Base-by-base conservation (phyloP, 768 basidiomycete genomes). In the Amanita pallidorosea region DNA sequence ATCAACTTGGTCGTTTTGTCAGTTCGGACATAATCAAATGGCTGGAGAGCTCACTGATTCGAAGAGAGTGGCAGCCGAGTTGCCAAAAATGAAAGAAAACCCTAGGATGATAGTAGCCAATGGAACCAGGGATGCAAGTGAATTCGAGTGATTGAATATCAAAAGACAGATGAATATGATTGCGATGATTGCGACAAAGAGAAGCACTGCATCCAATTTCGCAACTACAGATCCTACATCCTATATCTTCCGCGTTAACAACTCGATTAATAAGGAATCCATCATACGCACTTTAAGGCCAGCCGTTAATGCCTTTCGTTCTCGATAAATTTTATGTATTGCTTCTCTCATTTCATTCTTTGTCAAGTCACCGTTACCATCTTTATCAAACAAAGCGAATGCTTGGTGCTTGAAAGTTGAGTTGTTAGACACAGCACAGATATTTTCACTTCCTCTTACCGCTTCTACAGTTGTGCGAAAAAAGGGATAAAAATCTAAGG, bases 71-170 rank as follows among this genome's bases (percentile, higher is more conserved):
- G 84, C 81, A 1, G 88, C 88, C 2, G 87, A 85, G 63, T 88
- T 79, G 2, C 88, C 87, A 54, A 90, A 90, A 53, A 90, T 79
- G 68, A 90, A 90, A 11, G 85, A 88, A 60, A 90, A 88, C 3
- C 87, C 88, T 41, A 89, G 77, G 53, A 88, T 77, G 55, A 88
- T 77, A 1, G 87, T 86, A 2, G 85, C 86, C 34, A 89, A 72
- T 8, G 86, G 88, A 11, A 88, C 85, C 31, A 90, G 73, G 0
- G 86, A 88, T 8, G 78, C 70, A 25, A 89, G 56, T 0, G 86
- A 84, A 53, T 85, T 70, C 33, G 64, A 66, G 15, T 71, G 73
- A 56, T 85, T 81, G 73, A 90, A 87, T 56, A 89, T 84, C 53
- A 90, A 77, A 52, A 89, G 65, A 58, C 76, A 85, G 40, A 83